A percentile compares a stretch with the other conserved stretches of the same genome.
phyloP scores from a whole-genome alignment of 306 rosid genomes.

The Vigna reflexopilosa region DNA sequence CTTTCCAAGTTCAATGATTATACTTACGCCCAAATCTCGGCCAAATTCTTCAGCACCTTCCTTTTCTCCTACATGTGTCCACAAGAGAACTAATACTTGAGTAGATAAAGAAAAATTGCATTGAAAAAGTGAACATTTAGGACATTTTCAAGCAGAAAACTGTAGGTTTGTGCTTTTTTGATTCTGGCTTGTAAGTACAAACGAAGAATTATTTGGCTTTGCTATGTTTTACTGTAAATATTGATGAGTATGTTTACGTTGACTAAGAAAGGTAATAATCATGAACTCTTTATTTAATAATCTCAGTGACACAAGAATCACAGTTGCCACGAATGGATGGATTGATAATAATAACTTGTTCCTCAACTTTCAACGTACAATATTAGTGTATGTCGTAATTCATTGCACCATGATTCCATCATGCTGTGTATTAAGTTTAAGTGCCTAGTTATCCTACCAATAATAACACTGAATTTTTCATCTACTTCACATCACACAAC shows the following conservation, averaged over 20 bases:
- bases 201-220: background rate
- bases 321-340: background rate
- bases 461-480: background rate
- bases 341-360: background rate
- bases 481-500: background rate
- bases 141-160: background rate
- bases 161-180: background rate
- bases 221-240: background rate
- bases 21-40: background rate
- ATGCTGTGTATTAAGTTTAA: conserved; percentile 8
- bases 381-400: background rate
- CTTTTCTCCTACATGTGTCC: background rate
- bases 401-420: conserved; percentile 10
- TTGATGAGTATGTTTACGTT: background rate
- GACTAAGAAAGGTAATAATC: background rate
- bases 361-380: conserved; percentile 6
- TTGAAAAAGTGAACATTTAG: background rate
- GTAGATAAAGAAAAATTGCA: background rate
- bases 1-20: background rate
- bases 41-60: background rate
- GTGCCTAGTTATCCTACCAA: background rate
- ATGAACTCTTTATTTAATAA: background rate
- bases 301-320: background rate
- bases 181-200: background rate
- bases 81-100: background rate